These are phyloP conservation scores for Candida ficus DNA, from an alignment of 805 yeast species.

Conservation along the genomic window DNA sequence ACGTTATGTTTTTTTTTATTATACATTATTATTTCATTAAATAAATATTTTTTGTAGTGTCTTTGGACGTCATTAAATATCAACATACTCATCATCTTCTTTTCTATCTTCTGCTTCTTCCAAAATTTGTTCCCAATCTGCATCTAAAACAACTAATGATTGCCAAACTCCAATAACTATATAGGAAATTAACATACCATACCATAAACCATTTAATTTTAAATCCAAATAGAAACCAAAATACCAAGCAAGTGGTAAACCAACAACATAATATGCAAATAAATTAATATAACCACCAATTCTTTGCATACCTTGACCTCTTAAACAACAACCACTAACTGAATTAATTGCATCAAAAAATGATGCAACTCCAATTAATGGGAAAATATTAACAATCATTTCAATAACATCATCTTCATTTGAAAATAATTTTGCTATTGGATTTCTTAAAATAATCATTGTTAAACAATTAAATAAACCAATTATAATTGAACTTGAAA, in stretches of 20 bases:
- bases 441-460: slow-evolving; percentile 42
- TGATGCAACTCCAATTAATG: slow-evolving; percentile 63
- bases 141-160: slow-evolving; percentile 37
- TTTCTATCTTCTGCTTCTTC: slow-evolving; percentile 37
- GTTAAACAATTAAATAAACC: slow-evolving; percentile 48
- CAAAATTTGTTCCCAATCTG: slow-evolving; percentile 50
- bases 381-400: slow-evolving; percentile 49
- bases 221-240: slow-evolving; percentile 48
- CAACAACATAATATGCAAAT: slow-evolving; percentile 63
- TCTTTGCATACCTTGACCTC: slow-evolving; percentile 83
- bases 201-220: slow-evolving; percentile 68
- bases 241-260: slow-evolving; percentile 58
- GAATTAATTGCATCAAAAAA: slow-evolving; percentile 68
- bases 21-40: background rate
- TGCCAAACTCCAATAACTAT: slow-evolving; percentile 46
- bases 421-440: slow-evolving; percentile 56
- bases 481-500: slow-evolving; percentile 35
- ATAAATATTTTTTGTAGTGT: no score
- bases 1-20: background rate
- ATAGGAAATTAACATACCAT: slow-evolving; percentile 63
- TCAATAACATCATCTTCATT: slow-evolving; percentile 52
- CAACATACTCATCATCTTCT: slow-evolving; percentile 16
- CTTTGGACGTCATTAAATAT: background rate
- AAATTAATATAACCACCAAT: slow-evolving; percentile 71
- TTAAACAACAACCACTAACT: slow-evolving; percentile 69